phyloP scores from a whole-genome alignment of 768 basidiomycete genomes.

The Cystobasidiopsis lactophilus region DNA sequence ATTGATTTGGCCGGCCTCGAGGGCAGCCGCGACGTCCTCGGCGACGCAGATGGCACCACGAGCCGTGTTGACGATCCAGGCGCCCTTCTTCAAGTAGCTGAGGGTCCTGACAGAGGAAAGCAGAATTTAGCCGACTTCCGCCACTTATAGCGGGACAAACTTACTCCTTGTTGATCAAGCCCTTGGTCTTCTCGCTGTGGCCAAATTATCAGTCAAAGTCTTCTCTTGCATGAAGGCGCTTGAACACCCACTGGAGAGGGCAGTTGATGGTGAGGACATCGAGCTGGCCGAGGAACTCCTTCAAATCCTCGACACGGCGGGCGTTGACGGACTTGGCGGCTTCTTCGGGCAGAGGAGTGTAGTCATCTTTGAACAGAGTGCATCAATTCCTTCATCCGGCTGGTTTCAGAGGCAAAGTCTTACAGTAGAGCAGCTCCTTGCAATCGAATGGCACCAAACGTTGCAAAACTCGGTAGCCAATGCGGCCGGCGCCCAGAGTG shows the following conservation, averaged over 20 bases:
- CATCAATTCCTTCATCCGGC: not conserved
- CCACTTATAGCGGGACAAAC: too few relatives aligned
- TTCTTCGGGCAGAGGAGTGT: conserved; percentile 26
- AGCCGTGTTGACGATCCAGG: conserved; percentile 59
- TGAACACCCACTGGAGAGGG: too few relatives aligned
- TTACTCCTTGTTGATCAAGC: conserved; percentile 62
- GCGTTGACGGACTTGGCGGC: conserved; percentile 45
- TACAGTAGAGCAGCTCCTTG: conserved; percentile 67
- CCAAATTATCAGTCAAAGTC: too few relatives aligned
- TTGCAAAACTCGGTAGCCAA: conserved; percentile 42
- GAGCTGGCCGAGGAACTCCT: conserved; percentile 33
- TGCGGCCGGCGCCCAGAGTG: conserved; percentile 50
- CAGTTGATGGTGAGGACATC: conserved; percentile 58
- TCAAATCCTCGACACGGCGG: conserved; percentile 54
- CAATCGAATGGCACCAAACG: conserved; percentile 59
- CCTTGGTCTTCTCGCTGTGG: conserved; percentile 57
- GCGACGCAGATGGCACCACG: conserved; percentile 66
- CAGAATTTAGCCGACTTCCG: too few relatives aligned
- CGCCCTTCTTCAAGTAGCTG: conserved; percentile 72
- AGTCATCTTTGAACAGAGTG: conserved; percentile 10
- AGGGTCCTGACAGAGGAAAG: too few relatives aligned
- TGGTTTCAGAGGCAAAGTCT: not conserved
- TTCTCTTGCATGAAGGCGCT: too few relatives aligned
- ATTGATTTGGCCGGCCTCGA: conserved; percentile 50
- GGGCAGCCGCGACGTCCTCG: conserved; percentile 51